phyloP scores from a whole-genome alignment of 179 eudicot genomes.

The Nepenthes alata region DNA sequence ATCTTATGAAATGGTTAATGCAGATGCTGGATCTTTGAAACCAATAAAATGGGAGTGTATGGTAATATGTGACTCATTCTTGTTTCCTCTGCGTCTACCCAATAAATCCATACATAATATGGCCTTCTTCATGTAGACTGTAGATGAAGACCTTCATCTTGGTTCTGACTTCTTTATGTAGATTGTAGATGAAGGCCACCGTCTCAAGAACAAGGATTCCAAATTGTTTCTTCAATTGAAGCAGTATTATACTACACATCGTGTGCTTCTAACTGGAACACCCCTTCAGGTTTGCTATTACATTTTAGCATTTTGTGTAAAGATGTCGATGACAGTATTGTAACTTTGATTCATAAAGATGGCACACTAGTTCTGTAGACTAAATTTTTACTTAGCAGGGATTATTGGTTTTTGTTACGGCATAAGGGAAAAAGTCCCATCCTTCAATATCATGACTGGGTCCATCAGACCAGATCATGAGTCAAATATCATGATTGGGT shows the following conservation, averaged over 20 bases:
- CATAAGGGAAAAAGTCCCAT: too few species aligned
- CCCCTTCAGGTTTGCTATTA: slow-evolving; percentile 78
- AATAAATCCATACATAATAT: background rate
- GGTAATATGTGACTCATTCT: slow-evolving; percentile 31
- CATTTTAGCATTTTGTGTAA: background rate
- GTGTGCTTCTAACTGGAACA: slow-evolving; percentile 90
- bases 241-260: slow-evolving; percentile 67
- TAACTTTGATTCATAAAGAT: background rate
- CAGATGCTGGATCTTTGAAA: slow-evolving; percentile 63
- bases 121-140: slow-evolving; percentile 39
- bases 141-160: slow-evolving; percentile 89
- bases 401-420: background rate
- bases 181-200: slow-evolving; percentile 99
- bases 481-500: too few species aligned
- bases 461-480: too few species aligned
- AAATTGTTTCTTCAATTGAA: slow-evolving; percentile 67
- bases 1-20: slow-evolving; percentile 89
- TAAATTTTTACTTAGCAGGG: background rate
- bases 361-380: background rate
- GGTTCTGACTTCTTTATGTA: slow-evolving; percentile 17
- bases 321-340: background rate
- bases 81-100: slow-evolving; percentile 1
- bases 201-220: slow-evolving; percentile 96
- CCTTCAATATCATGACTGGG: too few species aligned
- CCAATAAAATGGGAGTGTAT: slow-evolving; percentile 88